These are phyloP conservation scores for Opeltia flavorubescens DNA, from an alignment of 495 filamentous ascomycete genomes.

Conservation along the genomic window DNA sequence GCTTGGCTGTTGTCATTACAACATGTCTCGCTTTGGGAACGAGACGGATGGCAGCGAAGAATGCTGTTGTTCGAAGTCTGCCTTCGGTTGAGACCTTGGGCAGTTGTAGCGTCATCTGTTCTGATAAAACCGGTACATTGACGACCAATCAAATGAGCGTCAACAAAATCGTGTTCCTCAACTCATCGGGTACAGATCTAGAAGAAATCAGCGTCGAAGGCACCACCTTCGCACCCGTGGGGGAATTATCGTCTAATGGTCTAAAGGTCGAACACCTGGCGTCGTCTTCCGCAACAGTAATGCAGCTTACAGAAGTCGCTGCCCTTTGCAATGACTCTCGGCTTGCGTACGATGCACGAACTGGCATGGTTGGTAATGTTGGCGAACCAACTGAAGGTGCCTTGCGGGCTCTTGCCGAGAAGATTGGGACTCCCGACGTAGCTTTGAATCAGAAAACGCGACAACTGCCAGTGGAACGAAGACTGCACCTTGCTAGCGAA, in stretches of 20 bases:
- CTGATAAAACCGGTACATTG: constrained; percentile 98
- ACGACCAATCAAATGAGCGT: constrained; percentile 99
- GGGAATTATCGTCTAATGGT: constrained; percentile 52
- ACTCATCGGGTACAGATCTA: constrained; percentile 52
- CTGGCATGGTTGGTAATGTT: constrained; percentile 61
- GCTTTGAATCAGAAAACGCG: constrained; percentile 39
- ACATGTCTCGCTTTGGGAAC: constrained; percentile 93
- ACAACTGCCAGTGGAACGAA: constrained; percentile 35
- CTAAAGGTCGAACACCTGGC: constrained; percentile 54
- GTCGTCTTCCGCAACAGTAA: constrained; percentile 61
- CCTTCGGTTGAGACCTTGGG: constrained; percentile 96
- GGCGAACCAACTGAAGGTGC: constrained; percentile 96
- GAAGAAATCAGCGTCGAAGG: constrained; percentile 88
- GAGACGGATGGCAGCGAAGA: constrained; percentile 95
- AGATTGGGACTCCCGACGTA: constrained; percentile 62
- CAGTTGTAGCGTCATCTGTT: constrained; percentile 99
- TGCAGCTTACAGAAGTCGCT: constrained; percentile 72
- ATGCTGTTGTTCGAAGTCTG: constrained; percentile 88
- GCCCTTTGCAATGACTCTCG: constrained; percentile 83
- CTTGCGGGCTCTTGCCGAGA: constrained; percentile 80
- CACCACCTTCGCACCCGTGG: constrained; percentile 81
- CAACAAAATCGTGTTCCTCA: constrained; percentile 76
- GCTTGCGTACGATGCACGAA: constrained; percentile 67
- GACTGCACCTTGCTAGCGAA: constrained; percentile 63
- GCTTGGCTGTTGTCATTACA: constrained; percentile 93